These are phyloP conservation scores for Phyllosticta citrichinensis DNA, from an alignment of 2,329 filamentous ascomycete genomes.

Conservation along the genomic window DNA sequence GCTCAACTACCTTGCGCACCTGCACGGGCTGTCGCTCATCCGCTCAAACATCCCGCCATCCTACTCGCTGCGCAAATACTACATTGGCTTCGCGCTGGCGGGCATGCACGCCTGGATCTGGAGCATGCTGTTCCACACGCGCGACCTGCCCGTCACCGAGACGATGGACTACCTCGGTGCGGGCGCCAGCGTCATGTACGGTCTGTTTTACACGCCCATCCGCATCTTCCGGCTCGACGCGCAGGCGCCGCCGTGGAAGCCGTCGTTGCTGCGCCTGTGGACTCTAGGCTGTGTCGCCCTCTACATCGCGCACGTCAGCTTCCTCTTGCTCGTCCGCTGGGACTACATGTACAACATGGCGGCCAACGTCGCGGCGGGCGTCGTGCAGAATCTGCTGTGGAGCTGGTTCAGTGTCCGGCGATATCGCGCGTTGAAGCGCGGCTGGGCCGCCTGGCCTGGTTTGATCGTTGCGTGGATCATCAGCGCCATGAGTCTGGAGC, in stretches of 20 bases:
- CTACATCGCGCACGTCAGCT: slow-evolving; percentile 69
- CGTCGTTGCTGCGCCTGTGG: slow-evolving; percentile 60
- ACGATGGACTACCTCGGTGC: slow-evolving; percentile 95
- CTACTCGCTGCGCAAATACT: slow-evolving; percentile 73
- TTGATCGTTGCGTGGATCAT: slow-evolving; percentile 87
- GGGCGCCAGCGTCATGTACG: slow-evolving; percentile 81
- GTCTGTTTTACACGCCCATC: slow-evolving; percentile 75
- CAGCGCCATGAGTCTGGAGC: slow-evolving; percentile 87
- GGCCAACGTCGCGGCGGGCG: slow-evolving; percentile 75
- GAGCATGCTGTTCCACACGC: slow-evolving; percentile 83
- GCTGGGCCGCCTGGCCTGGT: slow-evolving; percentile 84
- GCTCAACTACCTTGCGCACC: slow-evolving; percentile 82
- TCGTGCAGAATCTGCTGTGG: slow-evolving; percentile 77
- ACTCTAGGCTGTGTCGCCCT: slow-evolving; percentile 59
- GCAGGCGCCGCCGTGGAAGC: slow-evolving; percentile 34
- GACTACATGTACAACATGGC: slow-evolving; percentile 98
- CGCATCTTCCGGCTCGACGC: slow-evolving; percentile 75
- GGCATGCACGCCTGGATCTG: slow-evolving; percentile 78
- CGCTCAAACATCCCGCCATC: slow-evolving; percentile 57
- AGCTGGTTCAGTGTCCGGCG: slow-evolving; percentile 67
- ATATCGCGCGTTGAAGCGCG: slow-evolving; percentile 59
- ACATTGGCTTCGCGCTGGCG: slow-evolving; percentile 68
- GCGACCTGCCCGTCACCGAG: slow-evolving; percentile 79
- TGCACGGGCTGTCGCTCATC: slow-evolving; percentile 62
- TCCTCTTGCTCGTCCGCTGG: slow-evolving; percentile 78